These are phyloP conservation scores for Saccharomyces hybrid DNA, from an alignment of 1,139 yeast genomes.

Conservation along the genomic window DNA sequence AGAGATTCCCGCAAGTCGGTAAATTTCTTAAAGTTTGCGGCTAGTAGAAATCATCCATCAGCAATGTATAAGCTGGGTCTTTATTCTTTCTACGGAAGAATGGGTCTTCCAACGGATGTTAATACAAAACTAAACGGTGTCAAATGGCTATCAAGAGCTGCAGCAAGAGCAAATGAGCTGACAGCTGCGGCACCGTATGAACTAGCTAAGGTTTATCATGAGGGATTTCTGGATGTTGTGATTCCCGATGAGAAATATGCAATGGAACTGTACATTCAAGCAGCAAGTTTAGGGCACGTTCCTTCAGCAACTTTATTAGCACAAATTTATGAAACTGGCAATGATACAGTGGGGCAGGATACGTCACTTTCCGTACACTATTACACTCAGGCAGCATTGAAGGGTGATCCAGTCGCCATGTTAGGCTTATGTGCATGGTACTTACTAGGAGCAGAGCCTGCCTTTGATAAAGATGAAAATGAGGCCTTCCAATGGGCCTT, in stretches of 20 bases:
- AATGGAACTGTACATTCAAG: constrained; percentile 75
- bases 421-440: constrained; percentile 96
- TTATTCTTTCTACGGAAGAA: constrained; percentile 72
- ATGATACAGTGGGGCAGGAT: constrained; percentile 69
- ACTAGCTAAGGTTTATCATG: constrained; percentile 73
- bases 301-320: constrained; percentile 79
- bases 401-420: constrained; percentile 90
- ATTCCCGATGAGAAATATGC: constrained; percentile 82
- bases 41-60: constrained; percentile 86
- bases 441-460: constrained; percentile 80
- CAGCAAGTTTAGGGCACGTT: constrained; percentile 82
- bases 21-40: constrained; percentile 80
- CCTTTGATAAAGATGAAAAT: constrained; percentile 67
- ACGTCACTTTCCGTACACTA: constrained; percentile 83
- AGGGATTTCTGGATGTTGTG: constrained; percentile 81
- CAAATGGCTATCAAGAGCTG: constrained; percentile 86
- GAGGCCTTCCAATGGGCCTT: constrained; percentile 96
- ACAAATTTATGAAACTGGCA: constrained; percentile 76
- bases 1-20: constrained; percentile 82
- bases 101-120: constrained; percentile 69
- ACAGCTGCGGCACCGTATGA: constrained; percentile 93
- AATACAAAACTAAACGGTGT: constrained; percentile 79
- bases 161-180: constrained; percentile 73
- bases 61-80: constrained; percentile 91
- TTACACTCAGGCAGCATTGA: constrained; percentile 83